These are phyloP conservation scores for Simplicillium sp. DNA, from an alignment of 2,329 filamentous ascomycete species.

Conservation along the genomic window DNA sequence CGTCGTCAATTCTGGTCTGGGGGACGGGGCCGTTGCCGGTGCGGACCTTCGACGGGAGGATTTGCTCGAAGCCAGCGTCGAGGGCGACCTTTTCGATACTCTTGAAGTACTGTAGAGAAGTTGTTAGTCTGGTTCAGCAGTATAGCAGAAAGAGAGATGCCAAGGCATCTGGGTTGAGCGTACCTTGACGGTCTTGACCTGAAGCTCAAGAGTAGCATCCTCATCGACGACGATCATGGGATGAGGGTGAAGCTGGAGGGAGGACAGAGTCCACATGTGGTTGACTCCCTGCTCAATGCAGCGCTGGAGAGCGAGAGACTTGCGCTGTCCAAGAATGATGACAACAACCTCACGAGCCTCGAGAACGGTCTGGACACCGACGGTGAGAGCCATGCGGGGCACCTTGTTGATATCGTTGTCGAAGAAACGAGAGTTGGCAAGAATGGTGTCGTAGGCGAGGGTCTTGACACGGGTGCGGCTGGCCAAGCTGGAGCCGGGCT, in stretches of 20 bases:
- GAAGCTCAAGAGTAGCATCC: slow-evolving; percentile 63
- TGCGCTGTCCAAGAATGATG: slow-evolving; percentile 74
- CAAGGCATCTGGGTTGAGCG: slow-evolving; percentile 5
- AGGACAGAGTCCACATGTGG: slow-evolving; percentile 85
- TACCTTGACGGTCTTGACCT: slow-evolving; percentile 63
- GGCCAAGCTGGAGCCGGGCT: slow-evolving; percentile 70
- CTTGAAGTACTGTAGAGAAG: slow-evolving; percentile 52
- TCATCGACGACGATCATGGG: slow-evolving; percentile 79
- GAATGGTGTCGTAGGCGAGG: slow-evolving; percentile 75
- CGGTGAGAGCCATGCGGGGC: slow-evolving; percentile 73
- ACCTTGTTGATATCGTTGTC: slow-evolving; percentile 63
- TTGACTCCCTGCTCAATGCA: slow-evolving; percentile 77
- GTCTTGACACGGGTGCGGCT: slow-evolving; percentile 80
- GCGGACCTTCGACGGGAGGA: slow-evolving; percentile 45
- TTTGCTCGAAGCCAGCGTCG: slow-evolving; percentile 47
- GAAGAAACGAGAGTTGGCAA: slow-evolving; percentile 81
- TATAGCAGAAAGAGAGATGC: not conserved
- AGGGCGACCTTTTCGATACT: slow-evolving; percentile 57
- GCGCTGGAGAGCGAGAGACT: slow-evolving; percentile 68
- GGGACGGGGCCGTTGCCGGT: slow-evolving; percentile 35
- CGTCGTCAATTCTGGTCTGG: slow-evolving; percentile 31
- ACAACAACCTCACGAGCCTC: slow-evolving; percentile 75
- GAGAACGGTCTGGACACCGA: slow-evolving; percentile 75
- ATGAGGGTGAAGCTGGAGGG: slow-evolving; percentile 70
- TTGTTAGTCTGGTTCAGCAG: not conserved